A percentile compares a stretch with the other conserved stretches of the same genome.
Conservation (phyloP, 2,329 filamentous ascomycete species). For the Sporothrix inflata region DNA sequence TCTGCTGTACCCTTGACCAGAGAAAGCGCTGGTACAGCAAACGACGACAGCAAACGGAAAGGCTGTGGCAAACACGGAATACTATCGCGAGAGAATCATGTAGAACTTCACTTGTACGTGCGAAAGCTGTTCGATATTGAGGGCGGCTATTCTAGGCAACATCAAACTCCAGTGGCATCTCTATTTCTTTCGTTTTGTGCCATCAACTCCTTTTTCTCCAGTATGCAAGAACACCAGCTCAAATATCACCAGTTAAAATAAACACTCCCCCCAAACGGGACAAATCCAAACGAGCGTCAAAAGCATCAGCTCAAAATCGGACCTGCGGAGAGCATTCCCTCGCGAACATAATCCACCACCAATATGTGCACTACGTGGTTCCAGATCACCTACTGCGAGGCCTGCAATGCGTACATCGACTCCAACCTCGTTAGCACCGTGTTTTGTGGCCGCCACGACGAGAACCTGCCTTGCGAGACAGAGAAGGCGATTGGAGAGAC, state of each 20-base stretch:
- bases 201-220: not conserved
- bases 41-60: not conserved
- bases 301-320: not conserved
- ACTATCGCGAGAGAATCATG: not conserved
- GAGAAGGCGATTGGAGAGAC: constrained; percentile 11
- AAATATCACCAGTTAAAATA: too few species aligned
- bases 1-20: too few species aligned
- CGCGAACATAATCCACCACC: not conserved
- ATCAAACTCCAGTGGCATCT: not conserved
- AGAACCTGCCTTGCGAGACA: constrained; percentile 5
- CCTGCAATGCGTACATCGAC: constrained; percentile 20
- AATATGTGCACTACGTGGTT: constrained; percentile 24
- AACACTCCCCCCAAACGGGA: too few species aligned
- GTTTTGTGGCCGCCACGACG: not conserved
- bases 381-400: constrained; percentile 18
- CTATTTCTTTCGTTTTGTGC: not conserved
- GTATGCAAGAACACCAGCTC: not conserved
- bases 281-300: not conserved
- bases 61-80: not conserved
- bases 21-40: too few species aligned
- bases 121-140: not conserved
- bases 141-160: not conserved
- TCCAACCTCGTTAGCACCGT: constrained; percentile 16
- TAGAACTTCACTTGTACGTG: not conserved
- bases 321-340: not conserved